These are phyloP conservation scores for Alternaria metachromatica DNA, from an alignment of 2,329 filamentous ascomycete species.

Conservation along the genomic window DNA sequence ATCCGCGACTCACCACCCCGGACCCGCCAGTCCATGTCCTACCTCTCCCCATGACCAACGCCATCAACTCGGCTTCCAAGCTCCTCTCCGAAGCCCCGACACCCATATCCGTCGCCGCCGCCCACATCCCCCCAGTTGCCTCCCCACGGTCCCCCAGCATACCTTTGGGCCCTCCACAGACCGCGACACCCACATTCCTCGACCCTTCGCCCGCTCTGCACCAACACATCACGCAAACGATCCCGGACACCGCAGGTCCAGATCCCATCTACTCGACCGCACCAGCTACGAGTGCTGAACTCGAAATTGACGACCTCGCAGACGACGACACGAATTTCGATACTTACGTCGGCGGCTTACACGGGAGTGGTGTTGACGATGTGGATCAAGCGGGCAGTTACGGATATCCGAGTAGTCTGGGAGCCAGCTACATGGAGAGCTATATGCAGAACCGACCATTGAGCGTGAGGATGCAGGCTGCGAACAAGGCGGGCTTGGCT, in stretches of 20 bases:
- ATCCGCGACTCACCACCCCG: conserved; percentile 35
- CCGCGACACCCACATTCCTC: conserved; percentile 30
- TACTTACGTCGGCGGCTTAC: conserved; percentile 46
- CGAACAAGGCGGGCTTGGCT: conserved; percentile 37
- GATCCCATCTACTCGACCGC: conserved; percentile 29
- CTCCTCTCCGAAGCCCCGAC: conserved; percentile 22
- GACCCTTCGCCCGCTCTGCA: conserved; percentile 29
- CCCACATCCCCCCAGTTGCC: conserved; percentile 22
- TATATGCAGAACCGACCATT: conserved; percentile 47
- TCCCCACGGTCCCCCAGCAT: conserved; percentile 20
- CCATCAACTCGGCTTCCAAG: conserved; percentile 31
- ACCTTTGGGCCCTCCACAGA: conserved; percentile 28
- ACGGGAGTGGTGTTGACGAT: conserved; percentile 43
- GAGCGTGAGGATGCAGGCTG: conserved; percentile 45
- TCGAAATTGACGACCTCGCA: conserved; percentile 17
- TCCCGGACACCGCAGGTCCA: conserved; percentile 24
- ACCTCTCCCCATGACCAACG: conserved; percentile 28
- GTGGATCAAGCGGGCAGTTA: conserved; percentile 44
- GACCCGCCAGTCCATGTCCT: conserved; percentile 25
- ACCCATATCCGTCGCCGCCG: conserved; percentile 11
- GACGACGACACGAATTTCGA: conserved; percentile 33
- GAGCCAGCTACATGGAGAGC: conserved; percentile 48
- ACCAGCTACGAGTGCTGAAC: conserved; percentile 6
- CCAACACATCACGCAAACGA: conserved; percentile 10
- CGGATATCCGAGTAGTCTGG: conserved; percentile 43